A percentile compares a stretch with the other conserved stretches of the same genome.
phyloP scores from a whole-genome alignment of 208 protist species.

The Wallacemonas sp. region DNA sequence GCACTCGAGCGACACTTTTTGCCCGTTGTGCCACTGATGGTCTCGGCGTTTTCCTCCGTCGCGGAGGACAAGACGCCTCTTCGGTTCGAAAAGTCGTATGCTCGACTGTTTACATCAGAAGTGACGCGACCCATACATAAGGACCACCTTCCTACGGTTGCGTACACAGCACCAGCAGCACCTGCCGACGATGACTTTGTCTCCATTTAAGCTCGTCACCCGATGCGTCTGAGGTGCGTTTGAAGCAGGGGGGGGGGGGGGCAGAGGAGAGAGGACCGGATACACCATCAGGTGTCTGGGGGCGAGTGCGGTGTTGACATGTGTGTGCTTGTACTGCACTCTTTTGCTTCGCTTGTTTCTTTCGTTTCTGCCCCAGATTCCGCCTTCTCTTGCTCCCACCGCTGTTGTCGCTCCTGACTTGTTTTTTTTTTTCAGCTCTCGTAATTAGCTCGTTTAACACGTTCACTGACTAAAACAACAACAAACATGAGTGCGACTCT shows the following conservation, averaged over 20 bases:
- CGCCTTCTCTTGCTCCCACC: too few species aligned
- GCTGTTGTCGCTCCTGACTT: background rate
- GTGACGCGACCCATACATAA: conserved; percentile 68
- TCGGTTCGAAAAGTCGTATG: conserved; percentile 87
- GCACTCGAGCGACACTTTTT: conserved; percentile 87
- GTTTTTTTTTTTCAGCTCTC: background rate
- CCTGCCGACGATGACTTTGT: conserved; percentile 44
- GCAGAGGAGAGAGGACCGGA: background rate
- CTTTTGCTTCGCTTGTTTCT: too few species aligned
- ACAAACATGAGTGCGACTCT: too few species aligned
- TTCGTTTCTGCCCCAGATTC: too few species aligned
- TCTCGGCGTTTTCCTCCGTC: conserved; percentile 74
- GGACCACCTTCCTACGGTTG: conserved; percentile 65
- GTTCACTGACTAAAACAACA: too few species aligned
- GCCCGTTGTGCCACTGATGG: conserved; percentile 85
- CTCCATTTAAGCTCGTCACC: conserved; percentile 28
- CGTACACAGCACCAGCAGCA: conserved; percentile 53
- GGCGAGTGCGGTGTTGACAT: too few species aligned
- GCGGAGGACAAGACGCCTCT: conserved; percentile 85
- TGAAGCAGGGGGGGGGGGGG: background rate
- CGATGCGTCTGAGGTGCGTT: background rate
- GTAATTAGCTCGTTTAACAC: conserved; percentile 11
- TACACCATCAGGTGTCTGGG: too few species aligned
- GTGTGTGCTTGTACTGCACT: too few species aligned
- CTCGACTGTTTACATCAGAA: conserved; percentile 80